Evolutionary conservation across 129 eudicot genomes (phyloP).

Genomic region (Artemisia tridentata): DNA sequence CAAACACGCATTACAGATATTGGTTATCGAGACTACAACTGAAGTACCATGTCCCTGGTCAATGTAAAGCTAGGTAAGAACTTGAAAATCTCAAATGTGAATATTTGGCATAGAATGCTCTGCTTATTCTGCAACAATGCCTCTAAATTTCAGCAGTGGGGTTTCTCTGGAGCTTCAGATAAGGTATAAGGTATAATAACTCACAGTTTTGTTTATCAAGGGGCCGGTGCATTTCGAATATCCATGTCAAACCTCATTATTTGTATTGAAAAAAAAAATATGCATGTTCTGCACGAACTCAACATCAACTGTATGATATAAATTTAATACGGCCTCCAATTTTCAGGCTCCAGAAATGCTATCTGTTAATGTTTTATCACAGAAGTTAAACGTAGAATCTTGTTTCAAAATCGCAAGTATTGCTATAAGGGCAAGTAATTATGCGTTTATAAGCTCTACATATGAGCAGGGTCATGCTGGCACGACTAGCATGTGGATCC

Average conservation of each 20-base stretch:
- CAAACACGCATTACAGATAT: constrained; percentile 75
- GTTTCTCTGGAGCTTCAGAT: constrained; percentile 80
- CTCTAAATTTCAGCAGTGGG: constrained; percentile 55
- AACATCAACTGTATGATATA: constrained; percentile 5
- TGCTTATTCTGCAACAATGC: constrained; percentile 56
- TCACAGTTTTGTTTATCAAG: no score
- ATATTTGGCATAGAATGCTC: neutral
- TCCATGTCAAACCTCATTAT: neutral
- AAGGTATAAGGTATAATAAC: constrained; percentile 36
- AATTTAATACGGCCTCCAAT: neutral
- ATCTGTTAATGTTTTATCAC: constrained; percentile 8
- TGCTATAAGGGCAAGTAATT: neutral
- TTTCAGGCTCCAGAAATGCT: neutral
- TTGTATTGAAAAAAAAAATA: neutral
- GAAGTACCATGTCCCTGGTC: constrained; percentile 83
- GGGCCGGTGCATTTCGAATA: no score
- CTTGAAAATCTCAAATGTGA: constrained; percentile 14
- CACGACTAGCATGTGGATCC: constrained; percentile 88
- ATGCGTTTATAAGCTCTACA: constrained; percentile 3
- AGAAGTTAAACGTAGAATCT: neutral
- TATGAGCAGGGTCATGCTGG: constrained; percentile 81
- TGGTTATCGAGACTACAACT: constrained; percentile 81
- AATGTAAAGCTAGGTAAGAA: constrained; percentile 80
- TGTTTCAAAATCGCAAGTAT: neutral
- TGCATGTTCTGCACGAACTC: neutral